Conservation (phyloP, 1,284 basidiomycete species). For the Cryptococcus sp. region DNA sequence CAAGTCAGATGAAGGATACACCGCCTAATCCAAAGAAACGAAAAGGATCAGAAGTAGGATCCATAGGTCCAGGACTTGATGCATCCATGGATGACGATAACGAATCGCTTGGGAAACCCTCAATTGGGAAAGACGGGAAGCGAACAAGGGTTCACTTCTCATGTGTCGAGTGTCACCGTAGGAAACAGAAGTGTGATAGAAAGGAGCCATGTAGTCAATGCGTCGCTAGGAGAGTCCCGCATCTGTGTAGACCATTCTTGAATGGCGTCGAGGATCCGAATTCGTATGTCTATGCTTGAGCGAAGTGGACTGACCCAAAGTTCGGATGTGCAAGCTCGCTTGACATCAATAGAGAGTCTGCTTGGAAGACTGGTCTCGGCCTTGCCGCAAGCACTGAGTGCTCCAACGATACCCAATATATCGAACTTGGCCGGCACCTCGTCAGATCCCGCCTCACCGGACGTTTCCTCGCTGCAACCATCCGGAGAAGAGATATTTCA, state of each 20-base stretch:
- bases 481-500: slow-evolving; percentile 42
- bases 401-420: slow-evolving; percentile 1
- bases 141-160: slow-evolving; percentile 47
- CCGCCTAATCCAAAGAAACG: slow-evolving; percentile 13
- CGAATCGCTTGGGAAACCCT: slow-evolving; percentile 11
- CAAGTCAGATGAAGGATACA: slow-evolving; percentile 26
- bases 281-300: slow-evolving; percentile 29
- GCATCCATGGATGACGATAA: slow-evolving; percentile 33
- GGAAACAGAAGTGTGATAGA: slow-evolving; percentile 47
- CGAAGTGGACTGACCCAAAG: slow-evolving; percentile 19
- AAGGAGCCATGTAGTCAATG: slow-evolving; percentile 50
- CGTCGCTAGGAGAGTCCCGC: slow-evolving; percentile 47
- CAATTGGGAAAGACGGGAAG: slow-evolving; percentile 22
- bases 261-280: slow-evolving; percentile 50
- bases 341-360: slow-evolving; percentile 46
- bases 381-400: slow-evolving; percentile 8
- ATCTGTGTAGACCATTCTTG: slow-evolving; percentile 49
- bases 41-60: slow-evolving; percentile 10
- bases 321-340: slow-evolving; percentile 45
- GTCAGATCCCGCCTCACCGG: slow-evolving; percentile 24
- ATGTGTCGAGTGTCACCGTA: slow-evolving; percentile 48
- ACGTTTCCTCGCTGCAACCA: slow-evolving; percentile 32
- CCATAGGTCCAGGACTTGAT: slow-evolving; percentile 8
- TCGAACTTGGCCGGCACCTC: slow-evolving; percentile 2
- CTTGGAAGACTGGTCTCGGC: slow-evolving; percentile 38